Base-by-base conservation (phyloP, 2,329 filamentous ascomycete species). In the Pseudocercospora crystallina region DNA sequence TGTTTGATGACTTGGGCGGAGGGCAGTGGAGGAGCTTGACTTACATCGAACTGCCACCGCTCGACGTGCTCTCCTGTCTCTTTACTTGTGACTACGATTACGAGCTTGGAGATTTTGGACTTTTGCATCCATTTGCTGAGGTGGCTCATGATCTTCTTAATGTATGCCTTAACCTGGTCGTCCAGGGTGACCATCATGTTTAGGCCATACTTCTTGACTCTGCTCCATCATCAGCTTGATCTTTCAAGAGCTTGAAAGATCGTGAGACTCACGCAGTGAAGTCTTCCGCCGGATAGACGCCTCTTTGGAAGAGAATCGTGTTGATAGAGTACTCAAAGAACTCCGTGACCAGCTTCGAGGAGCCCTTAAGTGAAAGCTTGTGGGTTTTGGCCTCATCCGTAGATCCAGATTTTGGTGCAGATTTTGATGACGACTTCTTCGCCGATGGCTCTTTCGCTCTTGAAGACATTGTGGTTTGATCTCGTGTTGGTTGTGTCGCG, bases 301-400 rank as follows among this genome's bases (percentile, higher is more conserved):
- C 83, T 65, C 83, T 82, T 72, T 97, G 92, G 73, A 96, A 96
- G 84, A 99, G 79, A 52, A 99, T 97, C 0, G 91, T 95, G 67
- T 99, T 94, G 68, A 97, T 96, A 1, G 90, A 96, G 73, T 96
- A 99, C 78, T 99, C 90, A 68, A 99, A 99, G 71, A 99, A 99
- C 76, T 99, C 94, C 38, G 92, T 88, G 49, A 57, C 49, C 37
- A 51, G 50, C 46, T 61, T 62, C 30, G 60, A 64, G 39, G 76
- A 82, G 73, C 87, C 89, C 73, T 90, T 92, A 56, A 96, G 79
- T 33, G 91, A 89, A 57, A 99, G 82, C 79, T 96, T 97, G 77
- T 99, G 94, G 54, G 90, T 84, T 74, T 96, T 96, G 61, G 89
- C 89, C 66, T 90, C 90, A 65, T 83, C 81, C 58, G 79, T 50